Base-by-base conservation (phyloP, 208 protist species). In the Trypanosoma brucei region DNA sequence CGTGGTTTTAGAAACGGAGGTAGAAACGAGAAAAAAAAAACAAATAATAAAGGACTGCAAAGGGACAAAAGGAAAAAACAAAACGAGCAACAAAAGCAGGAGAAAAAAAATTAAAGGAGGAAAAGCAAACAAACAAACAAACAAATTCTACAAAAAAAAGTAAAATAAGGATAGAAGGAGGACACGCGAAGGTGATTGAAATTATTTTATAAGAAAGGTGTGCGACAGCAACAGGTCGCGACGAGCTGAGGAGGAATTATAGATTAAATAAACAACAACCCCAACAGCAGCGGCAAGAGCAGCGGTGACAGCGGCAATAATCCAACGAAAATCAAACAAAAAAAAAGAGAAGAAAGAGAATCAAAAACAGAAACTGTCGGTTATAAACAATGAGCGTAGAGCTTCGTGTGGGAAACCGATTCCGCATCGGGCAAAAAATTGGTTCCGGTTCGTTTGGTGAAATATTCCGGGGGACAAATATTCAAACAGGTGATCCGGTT, bases 391-490 rank as follows among this genome's bases (percentile, higher is more conserved):
- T 86, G 79, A 90, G 78, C 73, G 75, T 96, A 62, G 96, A 98
- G 59, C 79, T 98, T 30, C 85, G 92, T 44, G 95, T 99, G 14
- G 98, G 94, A 52, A 92, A 91, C 62, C 98, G 98, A 61, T 99
- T 96, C 76, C 75, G 93, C 48, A 87, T 99, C 52, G 96, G 89
- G 37, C 84, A 96, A 58, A 98, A 98, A 87, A 99, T 99, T 75
- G 99, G 98, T 22, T 81, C 79, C 39, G 98, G 98, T 30, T 91
- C 82, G 56, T 97, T 97, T 64, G 93, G 93, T 45, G 93, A 97
- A 63, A 96, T 97, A 64, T 97, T 94, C 75, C 83, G 86, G 35
- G 92, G 88, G 53, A 96, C 86, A 2, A 93, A 95, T 65, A 95
- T 95, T 51, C 81, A 92, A 63, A 97, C 86, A 1, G 79, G 81